Base-by-base conservation (phyloP, 106 monocot species). In the Alisma plantagoaquatica region DNA sequence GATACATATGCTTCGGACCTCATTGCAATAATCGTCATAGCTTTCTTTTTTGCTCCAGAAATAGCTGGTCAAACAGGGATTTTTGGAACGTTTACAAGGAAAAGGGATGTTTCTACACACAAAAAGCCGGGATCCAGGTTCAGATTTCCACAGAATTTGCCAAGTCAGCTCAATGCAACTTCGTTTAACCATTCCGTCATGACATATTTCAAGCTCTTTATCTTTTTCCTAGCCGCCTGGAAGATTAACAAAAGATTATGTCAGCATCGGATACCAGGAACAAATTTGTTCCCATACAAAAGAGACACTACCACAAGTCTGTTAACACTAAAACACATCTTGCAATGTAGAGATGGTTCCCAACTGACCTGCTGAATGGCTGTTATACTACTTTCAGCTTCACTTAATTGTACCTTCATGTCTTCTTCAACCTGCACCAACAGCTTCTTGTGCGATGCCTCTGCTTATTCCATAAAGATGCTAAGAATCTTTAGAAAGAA, bases 371-470 rank as follows among this genome's bases (percentile, higher is more conserved):
- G 70, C 16, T 75, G 77, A 25, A 88, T 27, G 32, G 62, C 59
- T 20, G 73, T 43, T 29, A 94, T 75, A 44, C 66, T 87, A 17
- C 66, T 63, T 51, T 84, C 80, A 15, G 87, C 87, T 38, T 73
- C 77, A 44, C 27, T 64, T 33, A 94, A 27, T 52, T 88, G 77
- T 64, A 61, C 72, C 56, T 73, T 67, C 44, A 80, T 52, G 58
- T 69, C 35, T 59, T 84, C 67, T 52, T 75, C 80, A 12, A 75
- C 74, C 67, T 84, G 72, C 47, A 46, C 31, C 7, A 94, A 41
- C 57, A 83, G 75, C 73, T 88, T 88, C 54, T 70, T 73, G 54
- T 94, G 88, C 48, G 74, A 66, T 46, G 68, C 67, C 69, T 77
- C 93, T 94, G 82, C 27, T 59, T 27, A 57, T 29, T 61, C n/a